Conservation (phyloP, 169 alveolate genomes). For the Eimeria necatrix region DNA sequence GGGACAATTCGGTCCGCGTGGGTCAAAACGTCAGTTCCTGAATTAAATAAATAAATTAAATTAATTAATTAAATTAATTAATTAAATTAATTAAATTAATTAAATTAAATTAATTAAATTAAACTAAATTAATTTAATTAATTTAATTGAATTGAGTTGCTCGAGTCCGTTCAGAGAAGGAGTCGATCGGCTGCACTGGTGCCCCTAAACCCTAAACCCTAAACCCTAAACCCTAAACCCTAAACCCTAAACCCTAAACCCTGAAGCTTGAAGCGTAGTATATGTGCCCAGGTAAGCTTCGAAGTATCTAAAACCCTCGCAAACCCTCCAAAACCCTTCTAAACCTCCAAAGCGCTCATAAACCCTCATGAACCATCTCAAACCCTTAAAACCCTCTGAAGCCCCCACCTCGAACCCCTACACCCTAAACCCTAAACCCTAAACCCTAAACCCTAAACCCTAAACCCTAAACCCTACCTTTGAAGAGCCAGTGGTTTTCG, state of each 20-base stretch:
- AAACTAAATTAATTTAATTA: not conserved
- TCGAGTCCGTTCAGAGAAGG: too few relatives aligned
- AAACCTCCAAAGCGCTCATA: not conserved
- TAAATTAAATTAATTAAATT: not conserved
- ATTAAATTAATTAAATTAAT: not conserved
- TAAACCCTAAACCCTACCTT: conserved; percentile 51
- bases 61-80: not conserved
- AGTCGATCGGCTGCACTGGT: too few relatives aligned
- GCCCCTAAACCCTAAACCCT: too few relatives aligned
- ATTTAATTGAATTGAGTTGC: not conserved
- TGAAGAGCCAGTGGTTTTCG: conserved; percentile 90
- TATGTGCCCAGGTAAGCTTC: too few relatives aligned
- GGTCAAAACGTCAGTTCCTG: conserved; percentile 87
- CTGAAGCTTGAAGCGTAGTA: too few relatives aligned
- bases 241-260: too few relatives aligned
- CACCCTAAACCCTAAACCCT: too few relatives aligned
- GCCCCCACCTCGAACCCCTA: not conserved
- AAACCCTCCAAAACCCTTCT: not conserved
- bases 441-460: too few relatives aligned
- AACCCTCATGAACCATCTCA: too few relatives aligned
- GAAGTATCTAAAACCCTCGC: not conserved
- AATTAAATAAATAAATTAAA: not conserved
- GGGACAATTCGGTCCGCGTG: conserved; percentile 88
- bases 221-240: too few relatives aligned
- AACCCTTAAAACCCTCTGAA: too few relatives aligned